Conservation (phyloP, 257 asterid species). For the Ilex aquifolium region DNA sequence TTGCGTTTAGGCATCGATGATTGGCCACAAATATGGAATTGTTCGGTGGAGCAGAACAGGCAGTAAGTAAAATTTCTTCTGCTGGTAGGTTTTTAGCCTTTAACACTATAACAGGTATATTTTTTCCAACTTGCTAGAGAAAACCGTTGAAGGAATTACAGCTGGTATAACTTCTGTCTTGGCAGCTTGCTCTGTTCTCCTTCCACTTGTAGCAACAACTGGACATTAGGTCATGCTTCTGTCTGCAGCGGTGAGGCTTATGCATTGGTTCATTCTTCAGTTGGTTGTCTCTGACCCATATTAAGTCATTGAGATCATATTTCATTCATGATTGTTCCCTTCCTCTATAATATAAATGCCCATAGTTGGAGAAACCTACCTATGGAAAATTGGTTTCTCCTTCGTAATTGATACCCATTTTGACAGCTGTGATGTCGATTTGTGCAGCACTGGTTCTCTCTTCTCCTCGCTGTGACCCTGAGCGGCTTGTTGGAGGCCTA, state of each 20-base stretch:
- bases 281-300: too few relatives aligned
- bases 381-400: too few relatives aligned
- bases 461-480: constrained; percentile 69
- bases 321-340: too few relatives aligned
- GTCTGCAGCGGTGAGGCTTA: too few relatives aligned
- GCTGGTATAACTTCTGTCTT: constrained; percentile 97
- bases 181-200: constrained; percentile 75
- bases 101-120: constrained; percentile 6
- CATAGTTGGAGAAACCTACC: too few relatives aligned
- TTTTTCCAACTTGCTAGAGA: constrained; percentile 41
- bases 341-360: too few relatives aligned
- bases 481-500: constrained; percentile 93
- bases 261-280: too few relatives aligned
- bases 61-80: constrained; percentile 37
- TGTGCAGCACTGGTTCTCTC: constrained; percentile 84
- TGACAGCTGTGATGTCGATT: constrained; percentile 1
- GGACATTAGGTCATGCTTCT: constrained; percentile 15
- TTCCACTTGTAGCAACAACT: constrained; percentile 80
- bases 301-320: too few relatives aligned
- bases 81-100: background rate
- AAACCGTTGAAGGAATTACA: constrained; percentile 96
- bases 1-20: constrained; percentile 76
- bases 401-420: background rate
- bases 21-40: constrained; percentile 96
- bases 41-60: constrained; percentile 96